Percentiles rank a stretch among this genome's conserved stretches.
phyloP scores from a whole-genome alignment of 1,139 yeast genomes.

The Blastobotrys illinoisensis region DNA sequence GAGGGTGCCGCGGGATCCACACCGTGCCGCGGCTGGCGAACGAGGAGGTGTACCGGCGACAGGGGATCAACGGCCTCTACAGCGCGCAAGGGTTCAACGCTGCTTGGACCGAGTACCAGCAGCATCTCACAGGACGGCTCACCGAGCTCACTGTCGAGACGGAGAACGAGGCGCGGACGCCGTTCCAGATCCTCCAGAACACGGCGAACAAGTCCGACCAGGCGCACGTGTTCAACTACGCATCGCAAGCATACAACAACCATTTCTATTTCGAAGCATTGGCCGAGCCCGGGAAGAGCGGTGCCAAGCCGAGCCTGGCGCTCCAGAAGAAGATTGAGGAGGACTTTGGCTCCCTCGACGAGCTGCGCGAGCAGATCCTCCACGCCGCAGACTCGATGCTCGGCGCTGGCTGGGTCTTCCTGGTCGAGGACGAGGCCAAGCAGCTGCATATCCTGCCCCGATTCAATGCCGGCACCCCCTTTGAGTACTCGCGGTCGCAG shows the following conservation, averaged over 20 bases:
- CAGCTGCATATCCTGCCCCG: slow-evolving; percentile 56
- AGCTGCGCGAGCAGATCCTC: slow-evolving; percentile 48
- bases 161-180: slow-evolving; percentile 68
- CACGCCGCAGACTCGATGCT: slow-evolving; percentile 49
- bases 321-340: slow-evolving; percentile 31
- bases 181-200: slow-evolving; percentile 69
- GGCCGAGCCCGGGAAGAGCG: slow-evolving; percentile 21
- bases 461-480: slow-evolving; percentile 87
- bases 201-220: slow-evolving; percentile 66
- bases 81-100: slow-evolving; percentile 60
- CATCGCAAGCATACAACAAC: slow-evolving; percentile 89
- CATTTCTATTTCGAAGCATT: slow-evolving; percentile 81
- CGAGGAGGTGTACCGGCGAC: slow-evolving; percentile 35
- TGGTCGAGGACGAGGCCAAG: slow-evolving; percentile 71
- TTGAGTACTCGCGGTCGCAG: slow-evolving; percentile 71
- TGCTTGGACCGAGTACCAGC: slow-evolving; percentile 82
- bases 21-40: slow-evolving; percentile 56
- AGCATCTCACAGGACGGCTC: slow-evolving; percentile 58
- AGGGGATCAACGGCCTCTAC: slow-evolving; percentile 71
- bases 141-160: slow-evolving; percentile 65
- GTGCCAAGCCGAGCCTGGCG: slow-evolving; percentile 31
- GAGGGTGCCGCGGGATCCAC: slow-evolving; percentile 44
- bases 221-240: slow-evolving; percentile 74
- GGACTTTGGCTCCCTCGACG: slow-evolving; percentile 44
- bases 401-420: slow-evolving; percentile 88